A percentile compares a stretch with the other conserved stretches of the same genome.
Conservation (phyloP, 306 rosid genomes). For the Quercus ilex region DNA sequence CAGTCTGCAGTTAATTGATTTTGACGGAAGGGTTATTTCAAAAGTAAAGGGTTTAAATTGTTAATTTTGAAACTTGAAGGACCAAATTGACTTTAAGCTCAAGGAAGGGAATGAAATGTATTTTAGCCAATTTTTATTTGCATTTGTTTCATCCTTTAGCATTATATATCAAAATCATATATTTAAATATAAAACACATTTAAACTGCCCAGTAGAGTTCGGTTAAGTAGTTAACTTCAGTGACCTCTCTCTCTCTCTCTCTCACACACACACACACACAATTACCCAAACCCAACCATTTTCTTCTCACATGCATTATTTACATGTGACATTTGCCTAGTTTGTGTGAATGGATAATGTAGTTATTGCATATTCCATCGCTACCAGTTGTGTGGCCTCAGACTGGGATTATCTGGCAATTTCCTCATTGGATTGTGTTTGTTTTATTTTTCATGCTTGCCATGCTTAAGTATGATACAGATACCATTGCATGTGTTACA, state of each 20-base stretch:
- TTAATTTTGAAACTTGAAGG: no score
- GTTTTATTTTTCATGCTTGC: background rate
- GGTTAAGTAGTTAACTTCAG: background rate
- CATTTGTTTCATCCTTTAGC: background rate
- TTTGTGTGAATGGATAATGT: background rate
- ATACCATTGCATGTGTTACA: background rate
- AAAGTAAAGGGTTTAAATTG: no score
- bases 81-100: no score
- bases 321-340: background rate
- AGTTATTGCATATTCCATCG: background rate
- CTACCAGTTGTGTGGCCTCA: background rate
- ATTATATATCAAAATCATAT: background rate
- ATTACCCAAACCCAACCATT: background rate
- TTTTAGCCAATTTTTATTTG: background rate
- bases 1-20: no score
- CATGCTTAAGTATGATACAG: background rate
- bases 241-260: background rate
- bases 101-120: no score
- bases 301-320: background rate
- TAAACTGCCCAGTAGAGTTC: background rate
- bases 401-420: background rate
- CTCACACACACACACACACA: background rate
- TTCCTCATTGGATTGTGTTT: conserved; percentile 5
- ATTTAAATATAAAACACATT: background rate
- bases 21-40: no score